Percentiles rank a stretch among this genome's conserved stretches.
phyloP scores from a whole-genome alignment of 306 rosid genomes.

The Quercus aquifolioides region DNA sequence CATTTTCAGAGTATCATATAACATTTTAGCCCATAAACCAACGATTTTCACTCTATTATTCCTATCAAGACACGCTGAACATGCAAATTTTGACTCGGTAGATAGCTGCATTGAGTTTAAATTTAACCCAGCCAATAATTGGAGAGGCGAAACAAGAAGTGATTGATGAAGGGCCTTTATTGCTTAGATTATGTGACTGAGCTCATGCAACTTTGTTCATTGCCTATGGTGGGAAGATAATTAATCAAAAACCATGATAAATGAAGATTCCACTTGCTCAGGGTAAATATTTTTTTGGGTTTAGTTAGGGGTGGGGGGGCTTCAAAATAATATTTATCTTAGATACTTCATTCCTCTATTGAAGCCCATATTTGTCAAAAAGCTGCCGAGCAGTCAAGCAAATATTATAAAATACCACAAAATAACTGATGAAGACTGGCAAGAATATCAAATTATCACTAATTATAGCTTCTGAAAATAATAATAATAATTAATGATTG shows the following conservation, averaged over 20 bases:
- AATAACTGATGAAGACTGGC: not conserved
- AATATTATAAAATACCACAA: not conserved
- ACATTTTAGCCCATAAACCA: too few species aligned
- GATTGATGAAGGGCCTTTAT: not conserved
- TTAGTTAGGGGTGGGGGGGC: rapidly evolving
- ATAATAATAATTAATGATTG: not conserved
- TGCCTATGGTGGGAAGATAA: not conserved
- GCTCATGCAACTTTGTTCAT: not conserved
- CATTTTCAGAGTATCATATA: not conserved
- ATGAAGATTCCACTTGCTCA: too few species aligned
- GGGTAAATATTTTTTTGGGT: too few species aligned
- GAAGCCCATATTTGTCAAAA: not conserved
- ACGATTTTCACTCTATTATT: not conserved
- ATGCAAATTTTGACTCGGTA: not conserved
- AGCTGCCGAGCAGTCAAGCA: not conserved
- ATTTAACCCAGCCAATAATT: not conserved
- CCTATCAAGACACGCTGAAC: too few species aligned
- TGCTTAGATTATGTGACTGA: not conserved
- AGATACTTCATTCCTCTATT: not conserved
- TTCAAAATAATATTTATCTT: too few species aligned
- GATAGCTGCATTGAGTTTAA: not conserved
- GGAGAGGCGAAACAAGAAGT: not conserved
- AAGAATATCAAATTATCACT: not conserved
- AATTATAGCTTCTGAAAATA: not conserved
- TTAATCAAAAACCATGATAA: too few species aligned